Base-by-base conservation (phyloP, 1,139 yeast genomes). In the Blastobotrys proliferans region DNA sequence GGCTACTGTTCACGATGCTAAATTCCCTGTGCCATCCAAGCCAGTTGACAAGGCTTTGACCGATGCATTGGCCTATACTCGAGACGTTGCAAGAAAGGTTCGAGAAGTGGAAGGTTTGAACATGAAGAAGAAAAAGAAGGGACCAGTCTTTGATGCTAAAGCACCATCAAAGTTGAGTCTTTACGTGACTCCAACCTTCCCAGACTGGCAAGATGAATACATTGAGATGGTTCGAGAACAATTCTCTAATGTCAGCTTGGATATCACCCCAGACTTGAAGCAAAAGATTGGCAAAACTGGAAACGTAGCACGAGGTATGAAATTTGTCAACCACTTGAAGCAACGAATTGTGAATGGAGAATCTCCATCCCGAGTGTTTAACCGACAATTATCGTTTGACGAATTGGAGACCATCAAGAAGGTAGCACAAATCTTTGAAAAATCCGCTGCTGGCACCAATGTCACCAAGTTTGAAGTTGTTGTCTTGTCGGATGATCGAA, bases 191-290 rank as follows among this genome's bases (percentile, higher is more conserved):
- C 70, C 78, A 36, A 74, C 86, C 16, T 92, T 84, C 88, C 98
- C 99, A 37, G 92, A 83, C 56, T 92, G 98, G 98, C 98, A 92
- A 69, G 86, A 81, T 48, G 73, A 76, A 55, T 92, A 87, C 67
- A 81, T 92, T 58, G 92, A 85, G 53, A 67, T 92, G 47, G 94
- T 87, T 28, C 79, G 88, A 56, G 82, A 83, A 53, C 74, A 88
- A 53, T 85, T 83, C 60, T 92, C 83, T 40, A 45, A 51, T 38
- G 44, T 46, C 18, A 51, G 59, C 22, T 59, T 52, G 29, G 57
- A 59, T 32, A 57, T 62, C 50, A 55, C 65, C 13, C 62, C 66
- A 9, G 67, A 63, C 16, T 60, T 66, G 59, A 61, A 64, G 57
- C 60, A 61, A 49, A 49, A 57, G 44, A 69, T 66, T 17, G 57